Base-by-base conservation (phyloP, 768 basidiomycete genomes). In the Gloeostereum incarnatum region DNA sequence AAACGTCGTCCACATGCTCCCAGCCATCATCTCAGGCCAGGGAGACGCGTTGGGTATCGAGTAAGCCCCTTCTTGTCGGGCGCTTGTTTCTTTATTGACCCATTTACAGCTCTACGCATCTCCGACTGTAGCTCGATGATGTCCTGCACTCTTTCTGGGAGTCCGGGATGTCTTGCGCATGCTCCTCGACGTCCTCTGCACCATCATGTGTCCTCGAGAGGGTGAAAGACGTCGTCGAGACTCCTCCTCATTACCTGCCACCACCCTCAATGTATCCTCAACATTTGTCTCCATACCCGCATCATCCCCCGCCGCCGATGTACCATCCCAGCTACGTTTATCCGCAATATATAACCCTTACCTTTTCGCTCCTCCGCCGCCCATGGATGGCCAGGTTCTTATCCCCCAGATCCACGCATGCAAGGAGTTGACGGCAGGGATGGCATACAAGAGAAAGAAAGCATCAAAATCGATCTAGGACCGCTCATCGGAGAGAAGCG, bases 1-100 rank as follows among this genome's bases (percentile, higher is more conserved):
- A 2, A 85, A 89, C 52, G 78, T 81, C 1, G 74, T 93, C 0
- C 92, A 94, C 57, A 62, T 68, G 43, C 62, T 90, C 1, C 84
- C 77, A n/a, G 76, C 77, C 6, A 57, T 86, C 36, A 63, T 87
- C 41, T 61, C 76, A n/a, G n/a, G n/a, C n/a, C n/a, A n/a, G n/a
- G n/a, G n/a, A n/a, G n/a, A n/a, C n/a, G n/a, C n/a, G n/a, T n/a
- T n/a, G n/a, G n/a, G 25, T 35, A 46, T 42, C n/a, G 5, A 31
- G 5, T 36, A 17, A 20, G 19, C 33, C 19, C 3, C 6, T 20
- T 39, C 33, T 34, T 40, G 18, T 20, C 26, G 13, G 17, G 35
- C 25, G 20, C 35, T 34, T 34, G 34, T 27, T 25, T 39, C 19
- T 29, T 32, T 44, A 11, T 35, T 52, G 34, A 41, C 43, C 32